A percentile compares a stretch with the other conserved stretches of the same genome.
Evolutionary conservation across 805 yeast genomes (phyloP).

Genomic region (Lachancea sp.): DNA sequence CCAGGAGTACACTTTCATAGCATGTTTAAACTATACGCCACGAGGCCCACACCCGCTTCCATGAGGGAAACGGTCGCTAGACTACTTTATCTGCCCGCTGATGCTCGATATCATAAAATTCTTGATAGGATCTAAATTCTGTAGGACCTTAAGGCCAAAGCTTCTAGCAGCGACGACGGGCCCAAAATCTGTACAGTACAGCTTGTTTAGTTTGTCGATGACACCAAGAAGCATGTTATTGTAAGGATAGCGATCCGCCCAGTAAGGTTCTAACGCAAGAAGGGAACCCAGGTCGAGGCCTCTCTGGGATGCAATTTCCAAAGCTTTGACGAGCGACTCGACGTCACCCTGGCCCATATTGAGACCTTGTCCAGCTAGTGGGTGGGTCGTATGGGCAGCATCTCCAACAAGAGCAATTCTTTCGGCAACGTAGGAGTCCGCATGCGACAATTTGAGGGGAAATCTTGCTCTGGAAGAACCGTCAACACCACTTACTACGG

Average conservation of each 20-base stretch:
- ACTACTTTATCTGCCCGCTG: slow-evolving; percentile 32
- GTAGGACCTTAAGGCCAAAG: slow-evolving; percentile 65
- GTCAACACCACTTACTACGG: slow-evolving; percentile 53
- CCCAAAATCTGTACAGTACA: slow-evolving; percentile 64
- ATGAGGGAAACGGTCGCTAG: no score
- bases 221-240: slow-evolving; percentile 81
- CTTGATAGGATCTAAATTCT: slow-evolving; percentile 59
- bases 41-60: no score
- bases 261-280: slow-evolving; percentile 78
- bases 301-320: slow-evolving; percentile 63
- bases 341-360: slow-evolving; percentile 98
- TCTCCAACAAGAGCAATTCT: slow-evolving; percentile 94
- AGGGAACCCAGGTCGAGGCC: slow-evolving; percentile 86
- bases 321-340: slow-evolving; percentile 55
- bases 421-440: slow-evolving; percentile 78
- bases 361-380: slow-evolving; percentile 95
- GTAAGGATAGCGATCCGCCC: slow-evolving; percentile 70
- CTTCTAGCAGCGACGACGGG: slow-evolving; percentile 75
- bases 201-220: slow-evolving; percentile 85
- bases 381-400: slow-evolving; percentile 97
- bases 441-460: slow-evolving; percentile 84
- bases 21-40: no score
- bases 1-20: no score
- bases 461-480: slow-evolving; percentile 73
- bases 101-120: slow-evolving; percentile 58